phyloP scores from a whole-genome alignment of 2,329 filamentous ascomycete genomes.

The Fusarium sulawesiense region DNA sequence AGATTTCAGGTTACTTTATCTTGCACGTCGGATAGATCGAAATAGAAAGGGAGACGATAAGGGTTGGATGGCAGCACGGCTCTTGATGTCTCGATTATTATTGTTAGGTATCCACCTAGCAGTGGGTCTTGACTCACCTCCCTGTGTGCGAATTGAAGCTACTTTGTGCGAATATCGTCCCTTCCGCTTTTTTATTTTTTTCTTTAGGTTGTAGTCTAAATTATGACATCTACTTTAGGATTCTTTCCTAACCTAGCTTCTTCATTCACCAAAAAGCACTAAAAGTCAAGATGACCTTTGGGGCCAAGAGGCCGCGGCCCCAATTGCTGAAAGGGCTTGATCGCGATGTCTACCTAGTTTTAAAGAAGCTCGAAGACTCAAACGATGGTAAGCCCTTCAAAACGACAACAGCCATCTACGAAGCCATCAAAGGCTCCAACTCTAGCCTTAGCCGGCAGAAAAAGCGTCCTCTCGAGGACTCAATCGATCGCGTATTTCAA shows the following conservation, averaged over 20 bases:
- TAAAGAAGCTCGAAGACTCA: conserved; percentile 80
- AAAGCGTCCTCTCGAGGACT: conserved; percentile 84
- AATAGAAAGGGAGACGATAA: too few species aligned
- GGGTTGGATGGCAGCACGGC: too few species aligned
- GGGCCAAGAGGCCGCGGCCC: conserved; percentile 19
- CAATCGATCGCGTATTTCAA: conserved; percentile 83
- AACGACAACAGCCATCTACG: conserved; percentile 74
- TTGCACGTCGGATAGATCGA: too few species aligned
- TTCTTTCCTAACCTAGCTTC: background rate
- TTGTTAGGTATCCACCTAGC: background rate
- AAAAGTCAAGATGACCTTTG: conserved; percentile 30
- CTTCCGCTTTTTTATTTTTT: background rate
- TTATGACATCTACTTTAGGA: background rate
- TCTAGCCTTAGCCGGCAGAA: conserved; percentile 86
- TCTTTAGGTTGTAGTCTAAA: background rate
- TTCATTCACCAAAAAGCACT: background rate
- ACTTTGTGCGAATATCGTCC: background rate
- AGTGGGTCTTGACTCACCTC: background rate
- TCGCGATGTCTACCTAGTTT: conserved; percentile 80
- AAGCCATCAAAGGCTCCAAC: conserved; percentile 85
- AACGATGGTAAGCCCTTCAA: conserved; percentile 61
- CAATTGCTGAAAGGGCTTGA: conserved; percentile 60
- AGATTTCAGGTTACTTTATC: background rate
- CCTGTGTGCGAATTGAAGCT: background rate
- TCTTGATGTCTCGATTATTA: too few species aligned